Base-by-base conservation (phyloP, 306 rosid species). In the Senna tora region DNA sequence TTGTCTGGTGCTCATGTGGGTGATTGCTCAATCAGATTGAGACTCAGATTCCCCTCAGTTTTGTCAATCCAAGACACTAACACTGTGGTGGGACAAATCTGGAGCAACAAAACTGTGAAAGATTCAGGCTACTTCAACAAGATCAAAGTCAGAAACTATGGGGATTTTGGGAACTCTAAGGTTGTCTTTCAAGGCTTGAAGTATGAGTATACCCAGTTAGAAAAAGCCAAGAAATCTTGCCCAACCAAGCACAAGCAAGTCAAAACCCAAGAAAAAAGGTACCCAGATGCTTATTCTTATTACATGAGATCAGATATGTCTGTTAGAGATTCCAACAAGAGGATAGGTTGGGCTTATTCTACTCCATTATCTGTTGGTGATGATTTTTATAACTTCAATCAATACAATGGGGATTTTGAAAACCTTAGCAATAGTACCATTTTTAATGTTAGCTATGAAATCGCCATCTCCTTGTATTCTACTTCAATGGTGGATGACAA, bases 191-290 rank as follows among this genome's bases (percentile, higher is more conserved):
- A 50, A 16, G 82, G 54, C 56, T 21, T 21, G 47, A 71, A 74
- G 80, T 91, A 91, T 36, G 39, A 81, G 76, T 87, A 91, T 22
- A 84, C 89, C 25, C 67, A 65, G 51, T 67, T 83, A 17, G 82
- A 81, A 2, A 72, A 11, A 51, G 90, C 65, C 15, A 83, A 42
- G 7, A 59, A 58, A 62, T 72, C 67, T 17, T 91, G 92, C 71
- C 75, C 72, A 9, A 59, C 7, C 4, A 33, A 34, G 16, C 20
- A 50, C 6, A 64, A 79, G 42, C 51, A 49, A 55, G 59, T 65
- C 14, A 68, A 49, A 54, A 57, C 9, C 55, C 4, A 66, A 9
- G 47, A 63, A 14, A 66, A 56, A 58, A 68, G 32, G 50, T 79
- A 67, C 56, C 75, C 74, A 6, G 20, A 51, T 13, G 32, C 62